Evolutionary conservation across 208 protist genomes (phyloP), one percentile per base, ranked within the genome.

Genomic region (Crithidia sp.): DNA sequence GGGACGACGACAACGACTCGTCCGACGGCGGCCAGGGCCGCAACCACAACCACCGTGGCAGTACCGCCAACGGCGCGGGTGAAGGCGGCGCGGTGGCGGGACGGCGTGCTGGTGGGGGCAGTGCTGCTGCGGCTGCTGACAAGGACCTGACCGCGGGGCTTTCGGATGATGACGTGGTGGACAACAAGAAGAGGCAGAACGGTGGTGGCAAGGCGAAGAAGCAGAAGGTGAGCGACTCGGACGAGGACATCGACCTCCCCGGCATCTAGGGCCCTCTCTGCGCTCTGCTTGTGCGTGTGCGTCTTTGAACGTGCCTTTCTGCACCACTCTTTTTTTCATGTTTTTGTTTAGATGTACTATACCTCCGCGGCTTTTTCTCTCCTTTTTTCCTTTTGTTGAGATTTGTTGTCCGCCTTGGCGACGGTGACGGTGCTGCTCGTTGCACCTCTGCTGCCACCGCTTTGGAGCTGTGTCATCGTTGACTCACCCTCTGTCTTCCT

Each of bases 231-330:
- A 81, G 75, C 14, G 83, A 91, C 49, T 79, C 77, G 7, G 91
- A 94, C 41, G 88, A 89, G n/a, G 91, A 96, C 13, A 81, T 96
- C 53, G 74, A 92, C 19, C 79, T 96, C 10, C 91, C 91, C 39
- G 91, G 91, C 47, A 82, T 95, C 69, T 92, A 39, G 53, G 50
- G 9, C 28, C 28, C 28, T 28, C 28, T 28, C 28, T 28, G 28
- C 5, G 47, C 5, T 53, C 45, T 39, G 62, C 9, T 44, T 10
- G 37, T 61, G 50, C n/a, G 50, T 57, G 49, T 74, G 57, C 45
- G 7, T 7, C 7, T 49, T 14, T 13, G 45, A 49, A 49, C 12
- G 45, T 49, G 0, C 45, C 45, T 2, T 49, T 13, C 45, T 16
- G 14, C 47, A 54, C 57, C 2, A 5, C 36, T 4, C 56, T 74